phyloP scores from a whole-genome alignment of 192 early-diverging fungal species.

The Coemansia sp. region DNA sequence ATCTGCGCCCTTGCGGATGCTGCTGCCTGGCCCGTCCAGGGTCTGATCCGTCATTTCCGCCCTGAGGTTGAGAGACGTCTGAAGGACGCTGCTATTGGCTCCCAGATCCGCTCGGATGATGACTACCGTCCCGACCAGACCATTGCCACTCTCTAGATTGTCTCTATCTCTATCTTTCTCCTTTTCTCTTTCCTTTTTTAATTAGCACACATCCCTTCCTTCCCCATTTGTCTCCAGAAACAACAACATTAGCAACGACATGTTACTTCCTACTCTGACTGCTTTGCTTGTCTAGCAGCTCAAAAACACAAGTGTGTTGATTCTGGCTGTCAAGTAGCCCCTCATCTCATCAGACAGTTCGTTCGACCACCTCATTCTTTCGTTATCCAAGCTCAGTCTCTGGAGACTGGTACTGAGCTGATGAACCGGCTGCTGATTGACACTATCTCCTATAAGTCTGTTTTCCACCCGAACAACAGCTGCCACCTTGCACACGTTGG shows the following conservation, averaged over 20 bases:
- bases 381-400: slow-evolving; percentile 5
- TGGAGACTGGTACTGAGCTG: neutral
- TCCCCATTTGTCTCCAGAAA: no score
- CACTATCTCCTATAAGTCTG: neutral
- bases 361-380: neutral
- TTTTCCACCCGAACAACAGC: neutral
- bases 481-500: neutral
- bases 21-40: slow-evolving; percentile 97
- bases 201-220: neutral
- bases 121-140: slow-evolving; percentile 47
- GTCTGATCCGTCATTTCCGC: slow-evolving; percentile 88
- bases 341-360: neutral
- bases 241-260: no score
- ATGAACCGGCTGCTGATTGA: neutral
- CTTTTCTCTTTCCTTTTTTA: neutral
- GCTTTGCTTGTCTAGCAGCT: slow-evolving; percentile 1
- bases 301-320: neutral
- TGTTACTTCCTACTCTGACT: no score
- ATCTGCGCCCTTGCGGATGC: slow-evolving; percentile 99
- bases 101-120: slow-evolving; percentile 31
- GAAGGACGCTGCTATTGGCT: slow-evolving; percentile 30
- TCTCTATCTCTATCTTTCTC: no score
- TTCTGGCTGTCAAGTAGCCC: neutral
- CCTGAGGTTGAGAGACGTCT: slow-evolving; percentile 40
- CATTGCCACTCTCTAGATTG: slow-evolving; percentile 35